Percentiles rank a stretch among this genome's conserved stretches.
These are phyloP conservation scores for Coleophoma eucalyptorum DNA, from an alignment of 2,329 filamentous ascomycete genomes.

Conservation along the genomic window DNA sequence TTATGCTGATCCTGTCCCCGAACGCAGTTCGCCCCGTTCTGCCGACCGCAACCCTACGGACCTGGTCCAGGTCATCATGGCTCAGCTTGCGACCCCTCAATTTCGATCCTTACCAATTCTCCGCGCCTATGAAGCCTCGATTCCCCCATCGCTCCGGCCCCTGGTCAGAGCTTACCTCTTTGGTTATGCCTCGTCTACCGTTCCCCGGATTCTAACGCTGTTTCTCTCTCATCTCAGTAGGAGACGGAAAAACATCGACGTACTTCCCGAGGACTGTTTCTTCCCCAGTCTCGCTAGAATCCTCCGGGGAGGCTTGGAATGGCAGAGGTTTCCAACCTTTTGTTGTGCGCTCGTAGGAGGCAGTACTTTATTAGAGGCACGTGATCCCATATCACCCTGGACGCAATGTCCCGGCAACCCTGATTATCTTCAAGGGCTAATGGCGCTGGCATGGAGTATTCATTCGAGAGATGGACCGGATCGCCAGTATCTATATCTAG, in stretches of 20 bases:
- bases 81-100: not conserved
- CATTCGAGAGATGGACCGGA: too few species aligned
- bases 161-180: constrained; percentile 55
- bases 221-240: constrained; percentile 44
- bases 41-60: not conserved
- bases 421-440: too few species aligned
- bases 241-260: constrained; percentile 19
- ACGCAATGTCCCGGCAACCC: not conserved
- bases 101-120: constrained; percentile 4
- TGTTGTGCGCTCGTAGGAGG: constrained; percentile 58
- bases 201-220: constrained; percentile 51
- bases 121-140: constrained; percentile 22
- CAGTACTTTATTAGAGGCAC: constrained; percentile 56
- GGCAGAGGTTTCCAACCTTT: constrained; percentile 57
- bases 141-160: constrained; percentile 51
- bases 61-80: too few species aligned
- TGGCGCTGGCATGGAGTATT: too few species aligned
- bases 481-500: too few species aligned
- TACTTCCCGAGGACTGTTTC: constrained; percentile 22
- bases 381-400: constrained; percentile 14
- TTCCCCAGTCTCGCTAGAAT: constrained; percentile 33
- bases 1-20: not conserved
- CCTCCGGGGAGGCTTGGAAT: constrained; percentile 47
- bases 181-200: constrained; percentile 56
- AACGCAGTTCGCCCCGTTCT: not conserved